A percentile compares a stretch with the other conserved stretches of the same genome.
phyloP scores from a whole-genome alignment of 2,329 filamentous ascomycete genomes.

The Mycosphaerella sp. region DNA sequence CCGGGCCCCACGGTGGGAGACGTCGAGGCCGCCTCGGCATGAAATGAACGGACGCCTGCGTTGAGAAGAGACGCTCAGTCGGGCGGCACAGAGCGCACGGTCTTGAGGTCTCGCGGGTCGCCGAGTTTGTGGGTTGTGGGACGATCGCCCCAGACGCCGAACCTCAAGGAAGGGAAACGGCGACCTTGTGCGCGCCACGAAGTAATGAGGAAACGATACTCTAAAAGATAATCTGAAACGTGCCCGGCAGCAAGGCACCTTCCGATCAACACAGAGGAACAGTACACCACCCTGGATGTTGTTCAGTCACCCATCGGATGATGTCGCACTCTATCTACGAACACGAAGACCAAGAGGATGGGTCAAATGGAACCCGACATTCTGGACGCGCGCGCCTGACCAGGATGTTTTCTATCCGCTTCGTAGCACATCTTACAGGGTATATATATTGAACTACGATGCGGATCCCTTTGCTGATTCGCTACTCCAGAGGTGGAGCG shows the following conservation, averaged over 20 bases:
- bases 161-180: neutral
- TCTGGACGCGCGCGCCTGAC: neutral
- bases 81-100: neutral
- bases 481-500: too few relatives aligned
- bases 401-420: neutral
- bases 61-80: neutral
- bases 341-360: neutral
- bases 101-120: neutral
- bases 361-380: neutral
- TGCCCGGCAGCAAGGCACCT: neutral
- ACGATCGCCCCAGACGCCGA: neutral
- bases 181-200: conserved; percentile 1
- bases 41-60: conserved; percentile 5
- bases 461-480: neutral
- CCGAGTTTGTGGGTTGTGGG: neutral
- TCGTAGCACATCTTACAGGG: neutral
- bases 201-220: conserved; percentile 1
- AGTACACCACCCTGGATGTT: neutral
- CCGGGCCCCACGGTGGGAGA: neutral
- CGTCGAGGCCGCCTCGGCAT: neutral
- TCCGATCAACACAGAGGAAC: neutral
- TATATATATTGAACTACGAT: neutral
- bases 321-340: neutral
- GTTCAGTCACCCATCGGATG: neutral
- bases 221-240: conserved; percentile 2